A percentile compares a stretch with the other conserved stretches of the same genome.
phyloP scores from a whole-genome alignment of 208 protist genomes.

The Leptomonas pyrrhocoris region DNA sequence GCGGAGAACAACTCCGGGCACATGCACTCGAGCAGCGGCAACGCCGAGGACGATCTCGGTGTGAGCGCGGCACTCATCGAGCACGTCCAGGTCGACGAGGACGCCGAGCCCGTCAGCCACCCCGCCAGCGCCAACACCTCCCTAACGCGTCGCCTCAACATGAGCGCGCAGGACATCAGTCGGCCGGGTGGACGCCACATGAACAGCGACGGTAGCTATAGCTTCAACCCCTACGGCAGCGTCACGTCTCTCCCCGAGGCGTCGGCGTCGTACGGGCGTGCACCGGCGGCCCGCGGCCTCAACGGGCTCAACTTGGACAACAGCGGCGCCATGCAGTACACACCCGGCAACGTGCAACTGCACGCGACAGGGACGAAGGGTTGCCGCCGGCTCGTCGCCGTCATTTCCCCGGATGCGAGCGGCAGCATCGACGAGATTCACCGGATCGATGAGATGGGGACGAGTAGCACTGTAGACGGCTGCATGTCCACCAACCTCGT shows the following conservation, averaged over 20 bases:
- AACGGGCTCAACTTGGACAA: constrained; percentile 6
- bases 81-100: constrained; percentile 47
- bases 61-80: constrained; percentile 38
- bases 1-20: background rate
- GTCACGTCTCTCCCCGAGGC: constrained; percentile 47
- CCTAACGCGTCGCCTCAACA: constrained; percentile 27
- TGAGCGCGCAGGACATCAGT: constrained; percentile 23
- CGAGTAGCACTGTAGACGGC: constrained; percentile 3
- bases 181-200: constrained; percentile 22
- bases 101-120: constrained; percentile 32
- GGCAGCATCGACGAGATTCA: constrained; percentile 9
- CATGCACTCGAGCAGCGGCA: constrained; percentile 5
- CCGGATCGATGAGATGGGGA: constrained; percentile 21
- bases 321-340: constrained; percentile 23
- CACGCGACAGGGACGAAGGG: constrained; percentile 28
- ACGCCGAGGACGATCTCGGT: constrained; percentile 29
- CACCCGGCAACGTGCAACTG: constrained; percentile 34
- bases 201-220: constrained; percentile 49
- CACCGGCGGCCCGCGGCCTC: constrained; percentile 12
- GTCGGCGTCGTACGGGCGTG: constrained; percentile 24
- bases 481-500: background rate
- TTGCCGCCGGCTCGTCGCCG: constrained; percentile 22
- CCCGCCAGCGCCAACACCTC: constrained; percentile 31
- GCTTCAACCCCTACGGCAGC: constrained; percentile 48
- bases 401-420: constrained; percentile 28